Evolutionary conservation across 2,329 filamentous ascomycete species (phyloP).

Genomic region (Geosmithia putterillii): DNA sequence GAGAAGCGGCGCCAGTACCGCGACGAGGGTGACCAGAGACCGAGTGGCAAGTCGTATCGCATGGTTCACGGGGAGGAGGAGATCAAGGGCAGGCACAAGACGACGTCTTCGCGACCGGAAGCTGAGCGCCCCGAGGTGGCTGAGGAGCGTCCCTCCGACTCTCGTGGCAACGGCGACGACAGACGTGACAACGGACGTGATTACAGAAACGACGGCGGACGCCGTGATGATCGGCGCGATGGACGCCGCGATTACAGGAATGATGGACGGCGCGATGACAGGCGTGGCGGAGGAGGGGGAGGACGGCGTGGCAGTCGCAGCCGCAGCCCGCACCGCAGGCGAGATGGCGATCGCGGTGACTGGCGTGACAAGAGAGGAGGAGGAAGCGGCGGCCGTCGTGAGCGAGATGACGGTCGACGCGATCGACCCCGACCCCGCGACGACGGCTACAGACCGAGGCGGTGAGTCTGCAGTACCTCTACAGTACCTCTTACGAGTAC

Average conservation of each 20-base stretch:
- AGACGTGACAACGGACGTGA: no score
- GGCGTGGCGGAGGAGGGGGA: neutral
- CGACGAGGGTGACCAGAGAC: slow-evolving; percentile 39
- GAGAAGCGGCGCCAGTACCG: slow-evolving; percentile 89
- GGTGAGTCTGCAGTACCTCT: slow-evolving; percentile 3
- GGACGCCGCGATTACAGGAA: neutral
- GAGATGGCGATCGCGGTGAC: slow-evolving; percentile 13
- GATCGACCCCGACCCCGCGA: slow-evolving; percentile 14
- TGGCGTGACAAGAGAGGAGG: slow-evolving; percentile 11
- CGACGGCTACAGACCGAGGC: slow-evolving; percentile 6
- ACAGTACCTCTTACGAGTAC: neutral
- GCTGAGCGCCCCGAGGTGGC: no score
- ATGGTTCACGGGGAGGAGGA: slow-evolving; percentile 75
- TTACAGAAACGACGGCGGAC: no score
- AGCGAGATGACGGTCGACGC: slow-evolving; percentile 15
- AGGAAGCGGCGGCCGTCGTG: slow-evolving; percentile 10
- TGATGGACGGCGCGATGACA: neutral
- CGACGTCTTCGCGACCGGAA: no score
- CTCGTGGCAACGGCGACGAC: no score
- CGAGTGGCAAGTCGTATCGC: slow-evolving; percentile 43
- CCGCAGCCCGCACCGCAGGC: slow-evolving; percentile 29
- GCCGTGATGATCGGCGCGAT: neutral
- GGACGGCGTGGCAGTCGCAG: slow-evolving; percentile 14
- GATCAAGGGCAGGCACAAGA: slow-evolving; percentile 28
- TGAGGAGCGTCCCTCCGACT: slow-evolving; percentile 2